Conservation (phyloP, 2,329 filamentous ascomycete species). For the Colletotrichum plurivorum region DNA sequence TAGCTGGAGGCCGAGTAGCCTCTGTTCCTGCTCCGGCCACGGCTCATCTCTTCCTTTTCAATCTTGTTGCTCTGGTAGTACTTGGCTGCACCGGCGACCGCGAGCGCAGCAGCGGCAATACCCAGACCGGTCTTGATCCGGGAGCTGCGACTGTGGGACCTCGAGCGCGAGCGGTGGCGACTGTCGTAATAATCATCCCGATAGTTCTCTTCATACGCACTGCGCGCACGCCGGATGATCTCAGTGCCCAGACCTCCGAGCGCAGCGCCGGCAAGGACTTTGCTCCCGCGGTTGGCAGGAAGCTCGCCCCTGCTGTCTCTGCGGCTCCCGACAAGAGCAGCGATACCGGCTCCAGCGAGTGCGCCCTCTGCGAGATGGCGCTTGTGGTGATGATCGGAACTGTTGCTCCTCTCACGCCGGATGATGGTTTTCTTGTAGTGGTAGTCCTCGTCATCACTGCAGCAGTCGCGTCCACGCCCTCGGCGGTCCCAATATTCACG, state of each 20-base stretch:
- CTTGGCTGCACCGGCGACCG: constrained; percentile 75
- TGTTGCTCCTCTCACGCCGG: constrained; percentile 65
- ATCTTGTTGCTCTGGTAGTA: constrained; percentile 73
- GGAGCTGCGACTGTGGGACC: constrained; percentile 48
- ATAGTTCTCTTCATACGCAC: constrained; percentile 64
- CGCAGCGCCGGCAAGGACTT: constrained; percentile 73
- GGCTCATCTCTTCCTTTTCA: constrained; percentile 70
- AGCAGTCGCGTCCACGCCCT: constrained; percentile 54
- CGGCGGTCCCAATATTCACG: constrained; percentile 50
- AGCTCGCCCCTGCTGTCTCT: constrained; percentile 65
- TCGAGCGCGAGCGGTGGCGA: constrained; percentile 56
- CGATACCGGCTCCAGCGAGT: constrained; percentile 73
- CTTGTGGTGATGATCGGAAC: constrained; percentile 65
- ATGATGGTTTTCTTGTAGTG: constrained; percentile 61
- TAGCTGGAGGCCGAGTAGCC: constrained; percentile 50
- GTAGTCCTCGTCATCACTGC: constrained; percentile 58
- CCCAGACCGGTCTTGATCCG: constrained; percentile 74
- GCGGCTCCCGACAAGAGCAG: constrained; percentile 71
- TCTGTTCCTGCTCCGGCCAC: constrained; percentile 69
- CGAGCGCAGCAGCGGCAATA: constrained; percentile 74
- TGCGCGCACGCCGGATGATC: constrained; percentile 71
- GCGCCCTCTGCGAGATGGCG: constrained; percentile 76
- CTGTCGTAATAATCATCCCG: constrained; percentile 50
- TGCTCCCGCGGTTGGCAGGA: constrained; percentile 67
- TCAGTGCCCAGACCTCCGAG: constrained; percentile 75